These are phyloP conservation scores for Populus davidiana DNA, from an alignment of 345 rosid species.

Conservation along the genomic window DNA sequence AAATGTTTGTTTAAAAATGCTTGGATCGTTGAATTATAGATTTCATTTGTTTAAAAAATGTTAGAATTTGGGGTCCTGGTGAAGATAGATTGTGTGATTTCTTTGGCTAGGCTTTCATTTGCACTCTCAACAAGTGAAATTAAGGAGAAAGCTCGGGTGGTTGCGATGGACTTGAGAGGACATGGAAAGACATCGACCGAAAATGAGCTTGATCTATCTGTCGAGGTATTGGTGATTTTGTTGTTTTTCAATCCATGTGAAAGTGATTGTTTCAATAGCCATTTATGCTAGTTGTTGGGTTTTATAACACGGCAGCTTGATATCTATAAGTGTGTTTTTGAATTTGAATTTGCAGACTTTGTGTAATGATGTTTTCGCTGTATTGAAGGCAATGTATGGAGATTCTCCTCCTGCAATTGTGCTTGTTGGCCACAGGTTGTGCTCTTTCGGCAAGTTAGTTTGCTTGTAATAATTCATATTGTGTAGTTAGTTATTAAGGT, in stretches of 20 bases:
- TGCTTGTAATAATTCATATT: not conserved
- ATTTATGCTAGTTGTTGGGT: not conserved
- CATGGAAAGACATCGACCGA: conserved; percentile 82
- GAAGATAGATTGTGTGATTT: not conserved
- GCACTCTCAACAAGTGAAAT: conserved; percentile 66
- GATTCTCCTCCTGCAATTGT: conserved; percentile 88
- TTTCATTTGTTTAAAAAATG: not conserved
- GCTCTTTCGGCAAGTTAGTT: not conserved
- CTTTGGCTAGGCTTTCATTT: conserved; percentile 71
- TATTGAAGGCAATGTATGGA: conserved; percentile 77
- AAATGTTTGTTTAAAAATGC: not conserved
- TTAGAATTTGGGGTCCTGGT: not conserved
- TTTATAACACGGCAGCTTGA: not conserved
- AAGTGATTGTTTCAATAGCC: not conserved
- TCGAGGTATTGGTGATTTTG: conserved; percentile 50
- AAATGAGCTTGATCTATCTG: conserved; percentile 80
- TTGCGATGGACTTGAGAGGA: conserved; percentile 93
- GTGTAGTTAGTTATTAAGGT: not conserved
- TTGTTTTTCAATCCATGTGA: not conserved
- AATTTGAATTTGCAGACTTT: conserved; percentile 61
- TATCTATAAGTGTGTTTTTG: conserved; percentile 6
- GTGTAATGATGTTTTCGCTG: conserved; percentile 80
- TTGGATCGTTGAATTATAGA: not conserved
- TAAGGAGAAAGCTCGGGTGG: conserved; percentile 85
- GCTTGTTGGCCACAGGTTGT: conserved; percentile 92